Evolutionary conservation across 2,329 filamentous ascomycete genomes (phyloP).

Genomic region (Ceratocystis alfenasii): DNA sequence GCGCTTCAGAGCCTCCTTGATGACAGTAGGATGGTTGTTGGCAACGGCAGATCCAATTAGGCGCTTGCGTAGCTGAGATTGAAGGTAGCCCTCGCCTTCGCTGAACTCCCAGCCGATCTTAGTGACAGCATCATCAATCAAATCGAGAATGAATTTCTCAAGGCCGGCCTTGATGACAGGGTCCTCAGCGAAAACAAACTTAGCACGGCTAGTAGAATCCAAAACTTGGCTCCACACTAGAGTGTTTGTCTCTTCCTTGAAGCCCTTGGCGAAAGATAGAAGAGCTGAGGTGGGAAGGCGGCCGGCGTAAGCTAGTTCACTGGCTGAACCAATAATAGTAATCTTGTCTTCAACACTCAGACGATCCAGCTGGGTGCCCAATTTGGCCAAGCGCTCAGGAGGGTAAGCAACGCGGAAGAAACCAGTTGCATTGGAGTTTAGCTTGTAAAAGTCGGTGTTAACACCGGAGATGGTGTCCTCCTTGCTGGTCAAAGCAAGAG

Average conservation of each 20-base stretch:
- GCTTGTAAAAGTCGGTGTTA: slow-evolving; percentile 75
- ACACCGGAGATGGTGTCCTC: slow-evolving; percentile 64
- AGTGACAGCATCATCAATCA: slow-evolving; percentile 63
- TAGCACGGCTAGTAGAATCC: slow-evolving; percentile 61
- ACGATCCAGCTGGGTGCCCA: slow-evolving; percentile 63
- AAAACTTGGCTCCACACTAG: slow-evolving; percentile 83
- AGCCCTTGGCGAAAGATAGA: slow-evolving; percentile 73
- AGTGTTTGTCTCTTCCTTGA: slow-evolving; percentile 68
- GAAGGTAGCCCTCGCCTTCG: slow-evolving; percentile 69
- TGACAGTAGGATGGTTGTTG: slow-evolving; percentile 62
- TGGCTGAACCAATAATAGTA: slow-evolving; percentile 77
- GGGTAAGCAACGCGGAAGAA: slow-evolving; percentile 92
- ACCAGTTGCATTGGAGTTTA: slow-evolving; percentile 80
- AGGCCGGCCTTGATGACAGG: slow-evolving; percentile 59
- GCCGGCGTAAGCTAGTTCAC: slow-evolving; percentile 77
- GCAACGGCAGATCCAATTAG: slow-evolving; percentile 64
- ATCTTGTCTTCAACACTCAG: slow-evolving; percentile 84
- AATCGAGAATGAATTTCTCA: slow-evolving; percentile 64
- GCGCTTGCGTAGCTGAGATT: slow-evolving; percentile 68
- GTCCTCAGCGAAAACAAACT: slow-evolving; percentile 74
- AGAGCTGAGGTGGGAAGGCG: slow-evolving; percentile 71
- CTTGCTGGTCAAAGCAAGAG: slow-evolving; percentile 61
- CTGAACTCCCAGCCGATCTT: slow-evolving; percentile 76
- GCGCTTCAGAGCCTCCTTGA: slow-evolving; percentile 60
- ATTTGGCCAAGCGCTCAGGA: slow-evolving; percentile 64